Evolutionary conservation across 352 stramenopile species (phyloP), one percentile per base, ranked within the genome.

Genomic region (Sclerospora graminicola): DNA sequence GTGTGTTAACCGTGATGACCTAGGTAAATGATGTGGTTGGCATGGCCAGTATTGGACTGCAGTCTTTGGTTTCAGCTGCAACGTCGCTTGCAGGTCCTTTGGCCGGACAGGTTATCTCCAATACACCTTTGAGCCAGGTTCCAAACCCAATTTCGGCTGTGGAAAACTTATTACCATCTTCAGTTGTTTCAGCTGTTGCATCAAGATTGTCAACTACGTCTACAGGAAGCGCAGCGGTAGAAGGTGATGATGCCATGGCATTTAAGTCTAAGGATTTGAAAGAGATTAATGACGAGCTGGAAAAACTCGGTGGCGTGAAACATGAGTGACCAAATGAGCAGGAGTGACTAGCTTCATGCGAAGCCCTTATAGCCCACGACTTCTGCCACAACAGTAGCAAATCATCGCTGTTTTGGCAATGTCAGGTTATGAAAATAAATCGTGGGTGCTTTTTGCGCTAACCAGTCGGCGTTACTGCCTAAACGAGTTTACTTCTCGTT

Each of bases 1-100:
- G 9, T 33, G 28, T 14, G 13, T 14, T 35, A 19, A 19, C 8
- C 1, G 2, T 35, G 30, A 21, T 7, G 34, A 1, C 20, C 5
- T 51, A 91, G 80, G 29, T 85, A 18, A 66, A 66, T 16, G 80
- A 92, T 45, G 73, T 88, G 11, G 58, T 72, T 8, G 69, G 70
- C 15, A 92, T 92, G 80, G 63, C 77, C 33, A 81, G 61, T 41
- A 82, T 89, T 51, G 80, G 77, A 4, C 47, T 89, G 36, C 77
- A 89, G 56, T 88, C 80, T 26, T 37, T 89, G 19, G 57, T 89
- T 33, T 89, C 77, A 26, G 79, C 77, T 21, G 69, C 71, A 28
- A 82, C 77, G 31, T 89, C 80, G 32, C 66, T 92, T 29, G 77
- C 75, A n/a, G 80, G 77, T 36, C 77, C 80, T 37, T 42, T 92